Base-by-base conservation (phyloP, 176 grass and related monocot species). In the Rhynchospora pubera region DNA sequence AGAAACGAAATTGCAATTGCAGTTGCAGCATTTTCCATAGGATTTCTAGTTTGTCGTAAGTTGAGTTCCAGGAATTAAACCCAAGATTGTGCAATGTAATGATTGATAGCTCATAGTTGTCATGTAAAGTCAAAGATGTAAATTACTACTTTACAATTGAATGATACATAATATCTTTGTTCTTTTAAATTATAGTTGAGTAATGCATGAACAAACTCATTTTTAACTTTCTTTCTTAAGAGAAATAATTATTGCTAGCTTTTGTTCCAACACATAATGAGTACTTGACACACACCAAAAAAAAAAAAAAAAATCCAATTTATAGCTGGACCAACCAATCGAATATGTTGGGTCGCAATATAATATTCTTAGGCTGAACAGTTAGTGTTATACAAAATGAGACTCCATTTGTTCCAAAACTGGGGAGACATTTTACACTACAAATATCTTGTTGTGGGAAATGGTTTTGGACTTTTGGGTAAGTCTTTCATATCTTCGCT, bases 1-100 rank as follows among this genome's bases (percentile, higher is more conserved):
- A 89, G 42, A 76, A 85, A 69, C 12, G 30, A 86, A 68, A 84
- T 93, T 43, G 67, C 73, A 67, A 84, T 81, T 2, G 87, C 81
- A 45, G 62, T 80, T 62, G 82, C 86, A 15, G 87, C 85, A 1
- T 82, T 93, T 70, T 87, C 89, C 7, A 83, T 88, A 61, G 94
- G 94, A 43, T 84, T 91, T 57, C 7, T 90, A 30, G 22, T 87
- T 69, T 61, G 79, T n/a, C 56, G 2, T 2, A 91, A 69, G 76
- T 56, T 96, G 66, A 69, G 78, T 59, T 76, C 58, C 15, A 84
- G 57, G 0, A 89, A 34, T 9, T 89, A 45, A 85, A 72, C 0
- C 2, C 61, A 2, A 43, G 7, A 43, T 14, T 63, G 59, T 82
- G 4, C 12, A 51, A 48, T 53, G 44, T 66, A 18, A 63, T 80